Conservation (phyloP, 2,329 filamentous ascomycete genomes). For the Didymella keratinophila region DNA sequence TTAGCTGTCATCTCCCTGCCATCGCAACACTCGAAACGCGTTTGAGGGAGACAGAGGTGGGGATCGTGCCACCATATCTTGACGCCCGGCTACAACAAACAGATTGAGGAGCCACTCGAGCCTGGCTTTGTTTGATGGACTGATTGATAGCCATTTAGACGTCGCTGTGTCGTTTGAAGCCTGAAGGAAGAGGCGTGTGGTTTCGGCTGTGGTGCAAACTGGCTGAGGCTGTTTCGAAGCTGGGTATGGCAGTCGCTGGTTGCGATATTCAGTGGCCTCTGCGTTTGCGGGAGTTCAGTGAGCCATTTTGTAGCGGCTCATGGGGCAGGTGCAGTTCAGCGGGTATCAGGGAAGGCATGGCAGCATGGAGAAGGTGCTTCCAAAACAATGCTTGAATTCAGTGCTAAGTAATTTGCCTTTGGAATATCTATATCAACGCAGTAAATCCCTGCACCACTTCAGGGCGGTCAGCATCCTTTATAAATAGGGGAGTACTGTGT, state of each 20-base stretch:
- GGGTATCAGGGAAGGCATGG: constrained; percentile 1
- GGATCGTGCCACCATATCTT: constrained; percentile 3
- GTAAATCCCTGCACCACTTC: constrained; percentile 23
- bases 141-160: constrained; percentile 12
- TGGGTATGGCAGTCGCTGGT: constrained; percentile 7
- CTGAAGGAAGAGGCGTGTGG: constrained; percentile 5
- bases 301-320: constrained; percentile 1
- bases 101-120: constrained; percentile 1
- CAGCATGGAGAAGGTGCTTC: background rate
- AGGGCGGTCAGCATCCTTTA: constrained; percentile 21
- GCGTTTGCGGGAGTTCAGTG: background rate
- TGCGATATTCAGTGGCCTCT: background rate
- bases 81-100: constrained; percentile 8
- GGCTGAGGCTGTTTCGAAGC: constrained; percentile 19
- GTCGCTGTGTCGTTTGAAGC: constrained; percentile 6
- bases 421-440: constrained; percentile 17
- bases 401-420: constrained; percentile 12
- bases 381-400: constrained; percentile 10
- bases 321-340: background rate
- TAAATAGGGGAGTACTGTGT: constrained; percentile 23
- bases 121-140: background rate
- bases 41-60: constrained; percentile 11
- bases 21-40: constrained; percentile 8
- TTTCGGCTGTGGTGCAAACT: constrained; percentile 8
- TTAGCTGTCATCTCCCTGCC: constrained; percentile 28